Evolutionary conservation across 2,329 filamentous ascomycete genomes (phyloP), one percentile per base, ranked within the genome.

Genomic region (Neurospora sp.): DNA sequence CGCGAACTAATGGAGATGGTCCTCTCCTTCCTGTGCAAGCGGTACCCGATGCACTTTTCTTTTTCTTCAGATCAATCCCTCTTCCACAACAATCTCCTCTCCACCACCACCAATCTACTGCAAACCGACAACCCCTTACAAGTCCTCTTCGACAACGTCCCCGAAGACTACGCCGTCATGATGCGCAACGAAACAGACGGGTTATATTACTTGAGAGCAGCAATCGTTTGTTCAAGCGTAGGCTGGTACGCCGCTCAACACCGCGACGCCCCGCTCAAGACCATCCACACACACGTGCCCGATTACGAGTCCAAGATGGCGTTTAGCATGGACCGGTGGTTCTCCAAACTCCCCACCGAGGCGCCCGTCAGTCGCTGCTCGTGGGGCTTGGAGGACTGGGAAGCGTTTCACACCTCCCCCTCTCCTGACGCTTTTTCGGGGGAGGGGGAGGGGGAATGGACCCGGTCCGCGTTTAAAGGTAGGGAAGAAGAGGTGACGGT

Each of bases 1-100:
- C 93, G 93, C 77, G 93, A 97, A 76, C 82, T 96, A 6, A 94
- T 96, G 92, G 93, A 97, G 78, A 93, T 95, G 88, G 85, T 84
- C 2, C 74, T 97, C 3, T 91, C 95, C 73, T 96, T 95, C 74
- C 80, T 95, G n/a, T 91, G 88, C 72, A 84, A 87, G 3, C 85
- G 93, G 3, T 96, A 96, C 76, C 93, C 93, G 0, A 85, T 89
- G 6, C 89, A 91, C 74, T 97, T 97, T 78, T 68, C 66, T 33
- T 70, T 79, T 19, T 82, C 82, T 3, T 77, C 93, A 0, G 81
- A 87, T 23, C 8, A 38, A 11, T 10, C 38, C 46, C 77, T 86
- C 2, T 86, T 97, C 70, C 81, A 87, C 72, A 97, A 97, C 78
- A 79, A 78, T 40, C 90, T 97, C 40, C 83, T 96, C 1, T 79